Evolutionary conservation across 495 filamentous ascomycete genomes (phyloP).

Genomic region (Pyrenopolyporus hunteri): DNA sequence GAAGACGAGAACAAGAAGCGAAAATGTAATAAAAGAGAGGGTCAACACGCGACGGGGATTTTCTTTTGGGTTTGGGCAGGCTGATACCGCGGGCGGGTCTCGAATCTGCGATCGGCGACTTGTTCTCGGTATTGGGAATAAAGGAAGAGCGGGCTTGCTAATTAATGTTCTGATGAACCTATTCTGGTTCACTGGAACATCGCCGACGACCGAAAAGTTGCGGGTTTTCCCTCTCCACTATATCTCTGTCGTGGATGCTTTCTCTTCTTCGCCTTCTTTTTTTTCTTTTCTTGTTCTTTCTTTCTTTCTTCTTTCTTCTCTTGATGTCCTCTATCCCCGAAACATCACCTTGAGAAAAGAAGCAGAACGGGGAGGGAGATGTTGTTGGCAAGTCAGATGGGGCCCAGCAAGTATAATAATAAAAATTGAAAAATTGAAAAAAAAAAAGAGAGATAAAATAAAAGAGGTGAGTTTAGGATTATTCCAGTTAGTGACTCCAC

Average conservation of each 20-base stretch:
- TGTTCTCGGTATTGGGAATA: conserved; percentile 37
- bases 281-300: background rate
- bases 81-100: conserved; percentile 33
- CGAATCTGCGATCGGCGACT: conserved; percentile 36
- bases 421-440: conserved; percentile 11
- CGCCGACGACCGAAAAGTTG: conserved; percentile 11
- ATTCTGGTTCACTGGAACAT: conserved; percentile 29
- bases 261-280: background rate
- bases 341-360: conserved; percentile 10
- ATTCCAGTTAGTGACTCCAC: conserved; percentile 16
- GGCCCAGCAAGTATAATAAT: conserved; percentile 12
- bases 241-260: too few relatives aligned
- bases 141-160: conserved; percentile 23
- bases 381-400: conserved; percentile 15
- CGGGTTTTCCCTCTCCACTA: background rate
- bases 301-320: background rate
- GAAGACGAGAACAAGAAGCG: conserved; percentile 14
- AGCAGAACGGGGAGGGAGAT: background rate
- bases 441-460: conserved; percentile 12
- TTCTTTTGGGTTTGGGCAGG: conserved; percentile 19
- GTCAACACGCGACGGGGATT: conserved; percentile 41
- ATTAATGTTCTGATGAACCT: conserved; percentile 27
- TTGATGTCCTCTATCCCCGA: background rate
- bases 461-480: conserved; percentile 16
- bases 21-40: conserved; percentile 21